Base-by-base conservation (phyloP, 768 basidiomycete species). In the Leccinum truebloodii region DNA sequence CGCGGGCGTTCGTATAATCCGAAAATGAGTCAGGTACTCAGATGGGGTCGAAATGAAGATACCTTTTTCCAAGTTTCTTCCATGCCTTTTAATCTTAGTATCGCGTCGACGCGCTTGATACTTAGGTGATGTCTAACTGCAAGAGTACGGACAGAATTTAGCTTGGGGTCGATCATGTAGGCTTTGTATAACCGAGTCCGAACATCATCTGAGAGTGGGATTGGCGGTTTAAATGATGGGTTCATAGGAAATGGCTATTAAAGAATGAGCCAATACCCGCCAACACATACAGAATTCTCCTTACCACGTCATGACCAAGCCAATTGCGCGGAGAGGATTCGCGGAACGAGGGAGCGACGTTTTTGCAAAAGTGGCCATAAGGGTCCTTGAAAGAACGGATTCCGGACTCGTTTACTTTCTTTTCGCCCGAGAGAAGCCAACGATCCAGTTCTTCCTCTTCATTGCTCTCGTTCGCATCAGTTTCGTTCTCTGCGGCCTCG, bases 191-290 rank as follows among this genome's bases (percentile, higher is more conserved):
- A 83, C 20, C 71, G 71, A 1, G 80, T 76, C 48, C 86, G 82
- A 44, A 83, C 71, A 7, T 65, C 69, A 64, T 94, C 84, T 2
- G 92, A 89, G 52, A 92, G 76, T 6, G 94, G 93, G 6, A 84
- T 73, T 12, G 89, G 90, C 6, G 94, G 94, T 65, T 82, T 84
- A 76, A 95, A 96, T 1, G 89, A 85, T 6, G 85, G 85, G 69
- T 96, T 95, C 75, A 91, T 78, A 13, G 92, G 91, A 71, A 95
- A 95, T 0, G 92, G 93, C 92, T 95, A 59, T 18, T 57, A 1
- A 12, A 39, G 4, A 12, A 53, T 65, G 14, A 63, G 55, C 44
- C 24, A 5, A 49, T 6, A 2, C 28, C 26, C n/a, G 35, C 22
- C 24, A 54, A 62, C 32, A 41, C 54, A 30, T 63, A 32, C 52